Conservation (phyloP, 805 yeast genomes). For the Hemisphaericaspora nanyangensis region DNA sequence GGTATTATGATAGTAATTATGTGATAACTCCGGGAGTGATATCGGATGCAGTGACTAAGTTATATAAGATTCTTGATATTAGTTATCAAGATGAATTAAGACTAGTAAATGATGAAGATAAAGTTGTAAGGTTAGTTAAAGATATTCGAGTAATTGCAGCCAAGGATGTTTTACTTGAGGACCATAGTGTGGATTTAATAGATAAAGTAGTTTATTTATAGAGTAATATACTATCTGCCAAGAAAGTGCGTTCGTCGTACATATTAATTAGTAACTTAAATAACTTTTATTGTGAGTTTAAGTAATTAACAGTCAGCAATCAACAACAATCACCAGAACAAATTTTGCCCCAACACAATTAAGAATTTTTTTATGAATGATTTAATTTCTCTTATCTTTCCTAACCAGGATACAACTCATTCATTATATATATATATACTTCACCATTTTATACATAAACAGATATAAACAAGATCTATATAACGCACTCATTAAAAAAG, state of each 20-base stretch:
- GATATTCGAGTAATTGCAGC: slow-evolving; percentile 36
- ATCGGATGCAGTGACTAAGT: slow-evolving; percentile 21
- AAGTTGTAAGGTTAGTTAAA: slow-evolving; percentile 22
- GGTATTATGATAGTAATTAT: slow-evolving; percentile 27
- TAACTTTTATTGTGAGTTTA: no score
- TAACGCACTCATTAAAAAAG: no score
- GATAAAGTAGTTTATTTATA: slow-evolving; percentile 6
- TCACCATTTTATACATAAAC: no score
- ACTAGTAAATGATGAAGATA: neutral
- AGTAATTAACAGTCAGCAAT: no score
- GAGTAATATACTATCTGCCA: neutral
- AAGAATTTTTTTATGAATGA: no score
- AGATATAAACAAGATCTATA: no score
- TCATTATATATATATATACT: no score
- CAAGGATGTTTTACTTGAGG: slow-evolving; percentile 23
- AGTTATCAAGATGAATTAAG: slow-evolving; percentile 23
- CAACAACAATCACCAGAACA: no score
- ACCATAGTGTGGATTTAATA: slow-evolving; percentile 8
- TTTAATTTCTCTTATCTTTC: no score
- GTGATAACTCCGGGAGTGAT: slow-evolving; percentile 22
- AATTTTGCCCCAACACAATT: no score
- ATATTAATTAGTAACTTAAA: no score
- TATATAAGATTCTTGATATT: slow-evolving; percentile 24
- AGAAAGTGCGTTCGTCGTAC: neutral
- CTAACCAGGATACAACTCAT: no score